Conservation (phyloP, 1,139 yeast species). For the Diutina pseudorugosa region DNA sequence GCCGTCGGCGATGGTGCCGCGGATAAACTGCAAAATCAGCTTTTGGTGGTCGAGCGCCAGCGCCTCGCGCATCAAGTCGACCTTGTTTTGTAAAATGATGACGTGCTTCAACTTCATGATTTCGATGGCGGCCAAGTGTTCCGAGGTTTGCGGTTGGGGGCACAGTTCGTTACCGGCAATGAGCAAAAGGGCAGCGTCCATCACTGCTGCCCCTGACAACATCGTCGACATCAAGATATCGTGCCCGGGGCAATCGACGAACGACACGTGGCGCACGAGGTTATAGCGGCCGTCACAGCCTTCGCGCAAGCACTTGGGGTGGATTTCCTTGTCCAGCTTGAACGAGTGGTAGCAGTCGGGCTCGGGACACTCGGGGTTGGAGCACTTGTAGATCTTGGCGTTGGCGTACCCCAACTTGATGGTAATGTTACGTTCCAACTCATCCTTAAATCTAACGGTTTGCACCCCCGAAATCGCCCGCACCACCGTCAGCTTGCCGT, state of each 20-base stretch:
- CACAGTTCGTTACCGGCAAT: slow-evolving; percentile 98
- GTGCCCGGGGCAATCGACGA: slow-evolving; percentile 99
- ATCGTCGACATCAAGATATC: slow-evolving; percentile 99
- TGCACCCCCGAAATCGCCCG: slow-evolving; percentile 98
- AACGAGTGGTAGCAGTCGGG: slow-evolving; percentile 94
- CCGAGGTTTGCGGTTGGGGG: slow-evolving; percentile 99
- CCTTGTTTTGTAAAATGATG: slow-evolving; percentile 93
- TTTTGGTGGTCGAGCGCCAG: slow-evolving; percentile 92
- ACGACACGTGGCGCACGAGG: slow-evolving; percentile 90
- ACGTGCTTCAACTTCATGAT: slow-evolving; percentile 98
- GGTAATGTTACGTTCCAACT: slow-evolving; percentile 96
- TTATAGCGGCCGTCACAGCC: slow-evolving; percentile 80
- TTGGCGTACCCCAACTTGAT: slow-evolving; percentile 97
- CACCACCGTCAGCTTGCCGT: slow-evolving; percentile 97
- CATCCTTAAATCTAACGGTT: slow-evolving; percentile 97
- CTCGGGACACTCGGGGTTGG: slow-evolving; percentile 75
- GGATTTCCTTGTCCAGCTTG: slow-evolving; percentile 88
- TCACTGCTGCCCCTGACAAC: slow-evolving; percentile 99
- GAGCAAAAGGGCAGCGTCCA: slow-evolving; percentile 96
- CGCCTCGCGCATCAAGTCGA: slow-evolving; percentile 96
- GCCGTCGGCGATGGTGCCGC: slow-evolving; percentile 98
- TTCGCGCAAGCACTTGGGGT: slow-evolving; percentile 80
- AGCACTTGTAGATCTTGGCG: slow-evolving; percentile 94
- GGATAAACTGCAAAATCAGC: slow-evolving; percentile 80
- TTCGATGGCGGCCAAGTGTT: slow-evolving; percentile 98